These are phyloP conservation scores for Aspergillus pseudoglaucus DNA, from an alignment of 2,329 filamentous ascomycete genomes.

Conservation along the genomic window DNA sequence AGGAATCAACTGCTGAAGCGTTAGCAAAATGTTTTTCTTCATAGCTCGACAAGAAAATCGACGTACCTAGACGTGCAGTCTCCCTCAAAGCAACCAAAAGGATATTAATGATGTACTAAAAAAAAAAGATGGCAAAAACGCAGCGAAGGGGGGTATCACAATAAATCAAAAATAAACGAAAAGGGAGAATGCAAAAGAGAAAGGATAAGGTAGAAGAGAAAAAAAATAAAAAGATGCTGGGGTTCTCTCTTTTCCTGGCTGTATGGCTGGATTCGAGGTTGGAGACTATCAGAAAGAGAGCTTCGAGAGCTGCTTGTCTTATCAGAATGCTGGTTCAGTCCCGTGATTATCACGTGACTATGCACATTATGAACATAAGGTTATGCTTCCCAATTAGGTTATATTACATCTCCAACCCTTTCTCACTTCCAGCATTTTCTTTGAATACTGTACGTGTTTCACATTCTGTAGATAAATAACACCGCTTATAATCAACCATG, in stretches of 20 bases:
- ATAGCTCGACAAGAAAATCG: neutral
- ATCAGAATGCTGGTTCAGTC: neutral
- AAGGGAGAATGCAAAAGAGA: neutral
- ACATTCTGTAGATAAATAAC: too few species aligned
- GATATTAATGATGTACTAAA: neutral
- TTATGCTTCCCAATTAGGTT: neutral
- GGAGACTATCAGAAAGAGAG: neutral
- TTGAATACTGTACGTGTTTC: neutral
- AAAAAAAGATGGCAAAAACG: neutral
- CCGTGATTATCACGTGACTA: neutral
- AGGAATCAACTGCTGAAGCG: neutral
- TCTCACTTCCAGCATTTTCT: too few species aligned
- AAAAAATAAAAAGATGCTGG: neutral
- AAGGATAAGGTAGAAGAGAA: neutral
- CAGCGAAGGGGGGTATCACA: neutral
- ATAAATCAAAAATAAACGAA: neutral
- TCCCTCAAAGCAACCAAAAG: neutral
- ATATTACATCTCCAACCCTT: neutral
- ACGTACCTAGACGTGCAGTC: neutral
- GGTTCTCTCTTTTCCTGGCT: neutral
- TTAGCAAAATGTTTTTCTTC: neutral
- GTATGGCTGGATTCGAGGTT: neutral
- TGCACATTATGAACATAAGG: neutral
- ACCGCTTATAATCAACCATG: conserved; percentile 1
- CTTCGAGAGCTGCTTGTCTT: neutral